phyloP scores from a whole-genome alignment of 768 basidiomycete species.

The Suillus brevipes region DNA sequence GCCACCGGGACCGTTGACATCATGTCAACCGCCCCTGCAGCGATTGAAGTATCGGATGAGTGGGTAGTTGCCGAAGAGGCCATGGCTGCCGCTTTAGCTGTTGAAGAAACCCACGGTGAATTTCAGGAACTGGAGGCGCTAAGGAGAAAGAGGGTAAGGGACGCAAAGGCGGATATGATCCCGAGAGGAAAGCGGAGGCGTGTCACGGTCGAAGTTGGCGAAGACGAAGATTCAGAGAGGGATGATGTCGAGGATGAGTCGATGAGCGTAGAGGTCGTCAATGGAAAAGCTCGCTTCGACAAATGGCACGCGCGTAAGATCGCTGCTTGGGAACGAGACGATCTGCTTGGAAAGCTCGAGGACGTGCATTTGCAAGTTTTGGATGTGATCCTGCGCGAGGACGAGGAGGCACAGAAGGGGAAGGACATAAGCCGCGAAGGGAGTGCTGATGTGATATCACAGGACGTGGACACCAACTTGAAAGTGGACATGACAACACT shows the following conservation, averaged over 20 bases:
- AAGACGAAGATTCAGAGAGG: conserved; percentile 2
- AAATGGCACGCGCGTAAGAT: background rate
- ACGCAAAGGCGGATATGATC: conserved; percentile 11
- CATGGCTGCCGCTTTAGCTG: conserved; percentile 28
- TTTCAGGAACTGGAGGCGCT: background rate
- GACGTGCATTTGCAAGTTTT: conserved; percentile 33
- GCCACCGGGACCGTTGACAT: conserved; percentile 1
- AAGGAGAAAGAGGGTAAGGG: conserved; percentile 7
- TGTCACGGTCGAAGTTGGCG: conserved; percentile 7
- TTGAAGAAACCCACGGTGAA: conserved; percentile 14
- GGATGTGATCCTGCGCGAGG: conserved; percentile 36
- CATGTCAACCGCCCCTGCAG: conserved; percentile 18
- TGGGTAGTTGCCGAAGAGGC: conserved; percentile 37
- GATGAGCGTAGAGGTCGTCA: background rate
- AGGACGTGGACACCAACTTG: conserved; percentile 5
- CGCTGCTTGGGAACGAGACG: conserved; percentile 29
- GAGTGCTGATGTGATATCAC: background rate
- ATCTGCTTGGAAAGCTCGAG: conserved; percentile 31
- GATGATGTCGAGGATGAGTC: background rate
- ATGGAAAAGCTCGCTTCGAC: conserved; percentile 5
- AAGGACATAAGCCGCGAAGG: conserved; percentile 4
- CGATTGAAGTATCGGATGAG: conserved; percentile 37
- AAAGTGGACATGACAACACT: conserved; percentile 28
- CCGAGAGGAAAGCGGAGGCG: conserved; percentile 6
- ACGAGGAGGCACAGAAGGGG: conserved; percentile 21